These are phyloP conservation scores for Trichophyton schoenleinii DNA, from an alignment of 2,329 filamentous ascomycete species.

Conservation along the genomic window DNA sequence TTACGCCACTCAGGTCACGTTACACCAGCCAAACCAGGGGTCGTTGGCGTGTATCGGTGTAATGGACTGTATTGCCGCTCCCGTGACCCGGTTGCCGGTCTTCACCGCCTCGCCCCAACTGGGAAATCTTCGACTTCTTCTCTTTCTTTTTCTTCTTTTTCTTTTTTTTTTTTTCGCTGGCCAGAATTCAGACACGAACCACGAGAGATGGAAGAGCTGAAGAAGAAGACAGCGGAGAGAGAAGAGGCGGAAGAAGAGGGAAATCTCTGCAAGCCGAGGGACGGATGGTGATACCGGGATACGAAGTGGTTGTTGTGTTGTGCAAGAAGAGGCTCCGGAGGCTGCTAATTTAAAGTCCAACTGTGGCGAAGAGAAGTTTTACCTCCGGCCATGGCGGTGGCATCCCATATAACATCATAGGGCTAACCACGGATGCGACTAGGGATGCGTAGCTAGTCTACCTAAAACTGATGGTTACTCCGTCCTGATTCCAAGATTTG, in stretches of 20 bases:
- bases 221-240: not conserved
- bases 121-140: not conserved
- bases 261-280: not conserved
- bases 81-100: not conserved
- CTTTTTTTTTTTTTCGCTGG: not conserved
- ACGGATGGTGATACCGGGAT: not conserved
- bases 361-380: not conserved
- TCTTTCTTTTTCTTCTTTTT: not conserved
- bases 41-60: not conserved
- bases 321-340: not conserved
- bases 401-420: not conserved
- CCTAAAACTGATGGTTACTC: not conserved
- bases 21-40: not conserved
- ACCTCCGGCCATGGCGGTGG: not conserved
- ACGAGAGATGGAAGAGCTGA: not conserved
- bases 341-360: not conserved
- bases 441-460: not conserved
- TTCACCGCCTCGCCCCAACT: not conserved
- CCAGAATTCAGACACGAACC: not conserved
- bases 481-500: not conserved
- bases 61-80: not conserved
- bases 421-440: not conserved
- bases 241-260: not conserved
- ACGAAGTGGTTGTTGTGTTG: not conserved
- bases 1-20: conserved; percentile 1